Evolutionary conservation across 169 alveolate genomes (phyloP).

Genomic region (Plasmodium vivax): DNA sequence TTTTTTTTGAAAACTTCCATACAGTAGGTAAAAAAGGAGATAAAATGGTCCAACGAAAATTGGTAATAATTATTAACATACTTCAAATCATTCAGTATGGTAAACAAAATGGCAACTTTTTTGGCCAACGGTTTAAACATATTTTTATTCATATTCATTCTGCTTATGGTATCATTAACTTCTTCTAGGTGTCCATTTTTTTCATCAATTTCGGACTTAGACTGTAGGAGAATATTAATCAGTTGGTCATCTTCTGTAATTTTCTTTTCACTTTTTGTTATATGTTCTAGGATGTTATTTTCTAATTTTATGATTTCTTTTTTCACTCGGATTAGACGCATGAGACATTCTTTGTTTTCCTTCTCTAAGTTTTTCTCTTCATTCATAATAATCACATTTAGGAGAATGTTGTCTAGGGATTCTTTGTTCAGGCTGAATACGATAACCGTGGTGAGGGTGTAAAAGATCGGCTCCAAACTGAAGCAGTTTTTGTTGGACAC

Average conservation of each 20-base stretch:
- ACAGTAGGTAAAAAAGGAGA: conserved; percentile 25
- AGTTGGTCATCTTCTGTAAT: conserved; percentile 71
- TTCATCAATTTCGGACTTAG: conserved; percentile 66
- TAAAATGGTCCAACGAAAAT: conserved; percentile 49
- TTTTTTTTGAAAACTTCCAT: conserved; percentile 21
- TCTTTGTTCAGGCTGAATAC: conserved; percentile 61
- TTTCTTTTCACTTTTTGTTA: conserved; percentile 63
- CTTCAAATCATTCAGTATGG: conserved; percentile 63
- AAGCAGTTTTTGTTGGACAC: conserved; percentile 70
- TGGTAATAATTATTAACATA: conserved; percentile 67
- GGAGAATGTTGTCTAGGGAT: conserved; percentile 34
- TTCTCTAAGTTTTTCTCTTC: conserved; percentile 49
- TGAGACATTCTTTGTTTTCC: conserved; percentile 58
- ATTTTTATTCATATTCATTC: conserved; percentile 44
- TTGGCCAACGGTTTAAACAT: conserved; percentile 61
- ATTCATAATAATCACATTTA: conserved; percentile 58
- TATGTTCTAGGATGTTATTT: conserved; percentile 54
- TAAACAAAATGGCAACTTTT: conserved; percentile 65
- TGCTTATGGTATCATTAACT: conserved; percentile 56
- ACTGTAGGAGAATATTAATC: conserved; percentile 62
- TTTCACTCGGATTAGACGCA: conserved; percentile 43
- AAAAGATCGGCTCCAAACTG: conserved; percentile 25
- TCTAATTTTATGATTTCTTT: conserved; percentile 70
- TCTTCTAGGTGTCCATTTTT: conserved; percentile 60
- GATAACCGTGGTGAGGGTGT: conserved; percentile 40